Evolutionary conservation across 768 basidiomycete genomes (phyloP).

Genomic region (Crepidotus variabilis): DNA sequence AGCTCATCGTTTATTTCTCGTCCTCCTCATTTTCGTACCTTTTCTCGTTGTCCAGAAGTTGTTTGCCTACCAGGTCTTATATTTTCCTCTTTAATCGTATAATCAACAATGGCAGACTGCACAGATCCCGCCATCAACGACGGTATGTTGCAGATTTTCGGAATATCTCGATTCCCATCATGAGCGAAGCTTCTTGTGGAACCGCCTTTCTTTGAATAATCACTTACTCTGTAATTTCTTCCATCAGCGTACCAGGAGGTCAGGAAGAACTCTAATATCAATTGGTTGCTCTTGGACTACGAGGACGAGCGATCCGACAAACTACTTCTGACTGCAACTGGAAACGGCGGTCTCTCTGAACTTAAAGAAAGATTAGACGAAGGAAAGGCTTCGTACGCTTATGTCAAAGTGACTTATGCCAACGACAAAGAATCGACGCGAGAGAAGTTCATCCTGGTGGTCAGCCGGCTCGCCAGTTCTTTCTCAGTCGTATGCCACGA

Average conservation of each 20-base stretch:
- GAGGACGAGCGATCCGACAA: slow-evolving; percentile 82
- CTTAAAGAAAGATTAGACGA: slow-evolving; percentile 70
- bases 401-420: slow-evolving; percentile 78
- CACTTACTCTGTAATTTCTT: slow-evolving; percentile 10
- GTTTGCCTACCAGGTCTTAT: not conserved
- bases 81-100: not conserved
- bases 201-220: not conserved
- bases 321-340: slow-evolving; percentile 73
- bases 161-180: not conserved
- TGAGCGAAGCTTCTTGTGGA: not conserved
- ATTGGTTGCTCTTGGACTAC: slow-evolving; percentile 91
- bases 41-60: slow-evolving; percentile 1
- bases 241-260: slow-evolving; percentile 80
- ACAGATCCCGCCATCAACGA: slow-evolving; percentile 68
- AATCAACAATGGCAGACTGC: slow-evolving; percentile 66
- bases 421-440: slow-evolving; percentile 85
- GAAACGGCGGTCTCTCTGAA: slow-evolving; percentile 76
- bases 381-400: slow-evolving; percentile 77
- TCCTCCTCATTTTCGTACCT: slow-evolving; percentile 9
- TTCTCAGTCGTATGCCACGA: slow-evolving; percentile 12
- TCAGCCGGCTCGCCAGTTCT: slow-evolving; percentile 25
- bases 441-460: slow-evolving; percentile 85
- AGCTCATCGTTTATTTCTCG: not conserved
- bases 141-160: slow-evolving; percentile 39
- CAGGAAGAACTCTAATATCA: slow-evolving; percentile 78